These are phyloP conservation scores for Neurospora hispaniola DNA, from an alignment of 495 filamentous ascomycete species.

Conservation along the genomic window DNA sequence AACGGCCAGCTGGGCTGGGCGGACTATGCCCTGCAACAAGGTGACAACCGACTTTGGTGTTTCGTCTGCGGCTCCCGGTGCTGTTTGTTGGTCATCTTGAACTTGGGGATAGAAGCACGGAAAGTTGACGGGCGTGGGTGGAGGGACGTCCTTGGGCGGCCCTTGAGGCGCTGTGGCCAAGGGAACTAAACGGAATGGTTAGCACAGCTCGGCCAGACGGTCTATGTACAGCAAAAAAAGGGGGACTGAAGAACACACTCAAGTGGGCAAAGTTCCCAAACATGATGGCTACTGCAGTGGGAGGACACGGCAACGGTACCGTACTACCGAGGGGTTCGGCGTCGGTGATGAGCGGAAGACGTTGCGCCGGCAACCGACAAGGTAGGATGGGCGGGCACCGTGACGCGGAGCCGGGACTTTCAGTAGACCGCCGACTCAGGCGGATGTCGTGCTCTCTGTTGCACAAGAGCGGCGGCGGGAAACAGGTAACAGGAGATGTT, in stretches of 20 bases:
- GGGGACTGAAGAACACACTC: conserved; percentile 17
- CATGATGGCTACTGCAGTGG: conserved; percentile 12
- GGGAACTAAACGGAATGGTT: conserved; percentile 24
- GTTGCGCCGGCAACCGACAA: neutral
- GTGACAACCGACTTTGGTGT: conserved; percentile 25
- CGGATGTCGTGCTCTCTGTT: neutral
- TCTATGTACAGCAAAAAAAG: neutral
- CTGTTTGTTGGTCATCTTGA: conserved; percentile 4
- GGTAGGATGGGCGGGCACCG: neutral
- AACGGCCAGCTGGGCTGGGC: conserved; percentile 34
- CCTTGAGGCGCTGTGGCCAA: conserved; percentile 12
- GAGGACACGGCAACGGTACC: neutral
- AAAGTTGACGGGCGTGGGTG: conserved; percentile 42
- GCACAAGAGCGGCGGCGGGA: neutral
- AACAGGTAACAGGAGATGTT: neutral
- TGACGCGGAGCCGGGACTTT: neutral
- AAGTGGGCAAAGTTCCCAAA: conserved; percentile 25
- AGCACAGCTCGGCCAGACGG: conserved; percentile 7
- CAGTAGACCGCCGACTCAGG: neutral
- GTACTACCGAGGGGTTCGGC: neutral
- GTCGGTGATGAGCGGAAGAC: neutral
- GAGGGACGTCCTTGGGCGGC: conserved; percentile 38
- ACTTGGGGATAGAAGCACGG: conserved; percentile 32
- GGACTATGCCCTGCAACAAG: conserved; percentile 36
- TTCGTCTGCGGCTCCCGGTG: conserved; percentile 1